phyloP scores from a whole-genome alignment of 1,284 basidiomycete genomes.

The Pascua guehoae region DNA sequence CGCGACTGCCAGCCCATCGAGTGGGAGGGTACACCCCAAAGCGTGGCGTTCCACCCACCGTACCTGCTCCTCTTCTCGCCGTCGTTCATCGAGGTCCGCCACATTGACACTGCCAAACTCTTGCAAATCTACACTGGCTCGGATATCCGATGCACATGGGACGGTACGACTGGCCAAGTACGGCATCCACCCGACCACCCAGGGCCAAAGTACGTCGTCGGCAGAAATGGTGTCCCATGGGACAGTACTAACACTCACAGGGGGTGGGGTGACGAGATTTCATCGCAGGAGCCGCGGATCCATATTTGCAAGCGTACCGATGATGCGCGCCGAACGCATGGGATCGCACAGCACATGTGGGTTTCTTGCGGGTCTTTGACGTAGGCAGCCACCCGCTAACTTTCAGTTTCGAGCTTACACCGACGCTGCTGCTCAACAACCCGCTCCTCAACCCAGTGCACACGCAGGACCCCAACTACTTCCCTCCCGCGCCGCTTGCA shows the following conservation, averaged over 20 bases:
- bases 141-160: conserved; percentile 83
- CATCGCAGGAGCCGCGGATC: conserved; percentile 45
- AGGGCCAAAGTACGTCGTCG: conserved; percentile 1
- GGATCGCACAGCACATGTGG: conserved; percentile 41
- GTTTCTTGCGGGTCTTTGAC: conserved; percentile 6
- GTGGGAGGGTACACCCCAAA: conserved; percentile 89
- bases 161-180: conserved; percentile 38
- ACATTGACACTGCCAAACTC: conserved; percentile 76
- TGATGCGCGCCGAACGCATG: conserved; percentile 27
- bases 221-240: background rate
- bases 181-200: too few species aligned
- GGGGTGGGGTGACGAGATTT: conserved; percentile 47
- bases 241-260: conserved; percentile 9
- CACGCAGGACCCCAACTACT: conserved; percentile 47
- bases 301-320: conserved; percentile 44
- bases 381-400: conserved; percentile 10
- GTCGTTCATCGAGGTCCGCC: conserved; percentile 88
- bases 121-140: conserved; percentile 81
- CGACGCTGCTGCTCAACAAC: conserved; percentile 47
- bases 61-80: conserved; percentile 87
- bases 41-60: conserved; percentile 80
- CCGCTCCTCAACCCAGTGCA: conserved; percentile 43
- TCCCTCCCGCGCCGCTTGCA: conserved; percentile 43
- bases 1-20: conserved; percentile 70
- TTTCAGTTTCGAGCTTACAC: conserved; percentile 43